Base-by-base conservation (phyloP, 768 basidiomycete species). In the Mycena kentingensis region DNA sequence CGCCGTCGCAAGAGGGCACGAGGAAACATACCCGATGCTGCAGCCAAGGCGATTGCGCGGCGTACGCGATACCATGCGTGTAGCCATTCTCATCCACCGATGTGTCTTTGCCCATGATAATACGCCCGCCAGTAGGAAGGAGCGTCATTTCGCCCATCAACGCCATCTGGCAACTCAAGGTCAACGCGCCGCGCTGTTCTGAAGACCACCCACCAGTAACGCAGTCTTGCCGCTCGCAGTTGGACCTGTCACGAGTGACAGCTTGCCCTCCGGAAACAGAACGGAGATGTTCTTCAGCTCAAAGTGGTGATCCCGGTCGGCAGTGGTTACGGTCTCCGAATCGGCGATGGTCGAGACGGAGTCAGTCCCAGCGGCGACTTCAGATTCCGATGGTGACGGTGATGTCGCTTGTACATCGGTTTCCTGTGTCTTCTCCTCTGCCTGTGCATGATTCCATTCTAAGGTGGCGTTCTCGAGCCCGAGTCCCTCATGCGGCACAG, bases 171-270 rank as follows among this genome's bases (percentile, higher is more conserved):
- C 27, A 12, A 43, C 41, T 35, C 21, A 26, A 5, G 21, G 32
- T 15, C 16, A 5, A 25, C 10, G 21, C n/a, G 25, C 44, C 18
- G 11, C 11, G 11, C 11, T 5, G n/a, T 3, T 31, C 13, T 41
- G 3, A 3, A 27, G 12, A 41, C 1, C 13, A 67, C 80, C 35
- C 60, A 84, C 84, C 45, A 92, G 73, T 2, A 92, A 67, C 0
- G 90, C 89, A 0, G 87, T 90, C 72, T 94, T 94, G 1, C 91
- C 91, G 35, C 83, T 83, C 4, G 89, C 91, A 5, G 90, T 92
- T 0, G 90, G 88, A 1, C 87, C 88, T 19, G 85, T 86, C 47
- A 93, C 74, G 3, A 92, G 69, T 0, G 88, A 82, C 19, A 94
- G 69, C 64, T 82, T 65, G 10, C 85, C 83, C 26, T 85, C 78